Conservation (phyloP, 1,284 basidiomycete genomes). For the Fomitopsis palustris region DNA sequence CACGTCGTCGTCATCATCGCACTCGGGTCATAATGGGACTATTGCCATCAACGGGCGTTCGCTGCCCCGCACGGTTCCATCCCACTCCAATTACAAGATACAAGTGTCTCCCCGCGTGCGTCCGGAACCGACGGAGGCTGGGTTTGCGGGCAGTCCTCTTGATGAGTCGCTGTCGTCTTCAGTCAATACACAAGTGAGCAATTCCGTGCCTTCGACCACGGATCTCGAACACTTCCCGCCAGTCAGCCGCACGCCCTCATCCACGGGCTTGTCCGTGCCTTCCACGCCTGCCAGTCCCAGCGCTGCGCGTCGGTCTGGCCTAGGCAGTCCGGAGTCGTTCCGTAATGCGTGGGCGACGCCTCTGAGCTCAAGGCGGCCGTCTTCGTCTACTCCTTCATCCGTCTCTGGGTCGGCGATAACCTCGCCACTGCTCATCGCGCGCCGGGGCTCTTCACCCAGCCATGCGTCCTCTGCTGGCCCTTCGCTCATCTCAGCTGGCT, state of each 20-base stretch:
- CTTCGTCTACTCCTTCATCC: conserved; percentile 20
- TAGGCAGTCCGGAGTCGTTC: conserved; percentile 23
- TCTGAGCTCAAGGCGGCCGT: conserved; percentile 20
- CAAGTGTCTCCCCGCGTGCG: conserved; percentile 33
- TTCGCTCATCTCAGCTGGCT: conserved; percentile 5
- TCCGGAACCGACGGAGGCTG: conserved; percentile 35
- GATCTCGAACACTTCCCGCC: conserved; percentile 21
- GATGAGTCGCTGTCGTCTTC: conserved; percentile 7
- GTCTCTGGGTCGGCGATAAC: conserved; percentile 7
- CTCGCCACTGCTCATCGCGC: background rate
- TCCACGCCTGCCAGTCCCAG: conserved; percentile 7
- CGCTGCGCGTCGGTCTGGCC: conserved; percentile 11
- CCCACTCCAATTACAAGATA: conserved; percentile 26
- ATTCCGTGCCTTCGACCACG: conserved; percentile 5
- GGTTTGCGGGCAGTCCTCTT: conserved; percentile 19
- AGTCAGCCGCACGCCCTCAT: conserved; percentile 21
- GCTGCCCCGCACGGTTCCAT: conserved; percentile 17
- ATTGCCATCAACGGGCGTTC: conserved; percentile 11
- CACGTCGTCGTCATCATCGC: conserved; percentile 13
- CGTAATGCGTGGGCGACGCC: conserved; percentile 32
- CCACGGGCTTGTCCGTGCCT: conserved; percentile 15
- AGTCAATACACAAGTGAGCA: background rate
- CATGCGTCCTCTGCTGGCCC: background rate
- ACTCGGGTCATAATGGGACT: conserved; percentile 12
- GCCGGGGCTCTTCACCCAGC: background rate